These are phyloP conservation scores for Iberis pinnata DNA, from an alignment of 345 rosid genomes.

Conservation along the genomic window DNA sequence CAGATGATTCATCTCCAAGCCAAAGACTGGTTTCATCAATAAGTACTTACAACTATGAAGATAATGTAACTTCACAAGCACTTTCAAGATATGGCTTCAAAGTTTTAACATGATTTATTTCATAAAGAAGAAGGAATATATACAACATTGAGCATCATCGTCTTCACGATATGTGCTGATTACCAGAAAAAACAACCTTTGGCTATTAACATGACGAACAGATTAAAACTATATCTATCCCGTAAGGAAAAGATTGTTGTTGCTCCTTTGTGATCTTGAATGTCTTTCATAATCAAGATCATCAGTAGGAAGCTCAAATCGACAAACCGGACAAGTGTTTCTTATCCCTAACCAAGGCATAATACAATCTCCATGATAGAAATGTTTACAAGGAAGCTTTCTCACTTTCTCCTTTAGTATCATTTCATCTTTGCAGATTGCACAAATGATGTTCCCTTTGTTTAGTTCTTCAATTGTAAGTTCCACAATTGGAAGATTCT, in stretches of 20 bases:
- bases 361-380: conserved; percentile 46
- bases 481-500: conserved; percentile 40
- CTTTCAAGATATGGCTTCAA: conserved; percentile 10
- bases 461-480: conserved; percentile 30
- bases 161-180: background rate
- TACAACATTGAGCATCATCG: conserved; percentile 30
- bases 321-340: conserved; percentile 51
- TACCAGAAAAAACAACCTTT: conserved; percentile 15
- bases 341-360: conserved; percentile 44
- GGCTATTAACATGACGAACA: conserved; percentile 12
- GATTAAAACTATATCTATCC: conserved; percentile 16
- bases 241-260: background rate
- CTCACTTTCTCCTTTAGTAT: conserved; percentile 33
- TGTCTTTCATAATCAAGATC: conserved; percentile 40
- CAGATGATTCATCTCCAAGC: background rate
- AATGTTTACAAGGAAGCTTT: conserved; percentile 45
- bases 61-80: conserved; percentile 6
- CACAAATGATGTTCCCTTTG: conserved; percentile 32
- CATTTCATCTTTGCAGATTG: conserved; percentile 49
- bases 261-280: conserved; percentile 18
- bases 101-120: conserved; percentile 16
- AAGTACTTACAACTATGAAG: background rate
- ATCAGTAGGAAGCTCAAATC: conserved; percentile 49
- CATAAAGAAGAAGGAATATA: conserved; percentile 13
- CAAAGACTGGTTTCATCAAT: no score